Evolutionary conservation across 345 rosid species (phyloP).

Genomic region (Eutrema heterophyllum): DNA sequence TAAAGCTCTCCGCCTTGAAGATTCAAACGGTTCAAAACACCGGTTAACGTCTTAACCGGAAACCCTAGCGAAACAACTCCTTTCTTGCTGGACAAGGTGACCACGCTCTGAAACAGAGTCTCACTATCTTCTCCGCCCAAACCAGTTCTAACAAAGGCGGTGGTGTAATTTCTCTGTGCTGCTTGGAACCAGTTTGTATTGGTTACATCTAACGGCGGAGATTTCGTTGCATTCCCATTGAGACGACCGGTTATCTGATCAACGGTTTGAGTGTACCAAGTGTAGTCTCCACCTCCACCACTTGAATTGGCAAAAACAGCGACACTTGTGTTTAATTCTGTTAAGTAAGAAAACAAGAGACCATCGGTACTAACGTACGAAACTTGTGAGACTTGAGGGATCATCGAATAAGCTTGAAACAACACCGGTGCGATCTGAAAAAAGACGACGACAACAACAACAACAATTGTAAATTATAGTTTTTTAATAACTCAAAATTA

Average conservation of each 20-base stretch:
- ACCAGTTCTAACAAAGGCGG: conserved; percentile 4
- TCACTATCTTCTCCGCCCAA: conserved; percentile 9
- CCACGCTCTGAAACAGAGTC: conserved; percentile 1
- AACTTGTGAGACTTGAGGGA: conserved; percentile 29
- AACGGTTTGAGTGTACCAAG: conserved; percentile 28
- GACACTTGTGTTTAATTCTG: background rate
- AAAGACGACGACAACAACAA: background rate
- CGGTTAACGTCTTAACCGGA: background rate
- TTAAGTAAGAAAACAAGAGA: conserved; percentile 17
- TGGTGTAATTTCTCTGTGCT: background rate
- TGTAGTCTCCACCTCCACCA: conserved; percentile 8
- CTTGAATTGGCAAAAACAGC: conserved; percentile 20
- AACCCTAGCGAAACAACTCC: conserved; percentile 27
- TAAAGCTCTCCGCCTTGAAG: conserved; percentile 19
- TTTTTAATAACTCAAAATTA: background rate
- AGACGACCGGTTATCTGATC: conserved; percentile 22
- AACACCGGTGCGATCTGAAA: conserved; percentile 21
- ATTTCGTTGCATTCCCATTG: background rate
- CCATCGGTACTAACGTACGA: conserved; percentile 10
- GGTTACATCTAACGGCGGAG: conserved; percentile 3
- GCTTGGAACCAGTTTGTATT: conserved; percentile 15
- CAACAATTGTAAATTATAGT: background rate
- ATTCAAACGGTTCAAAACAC: conserved; percentile 6
- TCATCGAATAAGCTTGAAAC: conserved; percentile 22
- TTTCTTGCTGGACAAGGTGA: conserved; percentile 22